Evolutionary conservation across 768 basidiomycete genomes (phyloP).

Genomic region (Ramaria sp.): DNA sequence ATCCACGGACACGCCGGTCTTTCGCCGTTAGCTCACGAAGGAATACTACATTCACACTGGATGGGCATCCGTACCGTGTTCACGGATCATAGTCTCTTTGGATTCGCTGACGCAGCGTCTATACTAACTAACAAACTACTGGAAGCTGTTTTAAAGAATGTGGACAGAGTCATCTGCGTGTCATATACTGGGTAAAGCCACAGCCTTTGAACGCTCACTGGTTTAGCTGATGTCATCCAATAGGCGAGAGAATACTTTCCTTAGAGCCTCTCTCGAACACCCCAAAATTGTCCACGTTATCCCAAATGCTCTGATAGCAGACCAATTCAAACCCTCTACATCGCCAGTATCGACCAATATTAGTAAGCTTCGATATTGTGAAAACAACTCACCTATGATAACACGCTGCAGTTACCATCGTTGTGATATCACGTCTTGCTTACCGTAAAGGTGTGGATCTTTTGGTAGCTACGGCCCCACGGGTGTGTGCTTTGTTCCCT

Average conservation of each 20-base stretch:
- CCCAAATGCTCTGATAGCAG: conserved; percentile 82
- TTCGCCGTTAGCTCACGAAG: conserved; percentile 87
- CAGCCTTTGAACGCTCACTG: neutral
- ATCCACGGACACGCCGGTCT: conserved; percentile 90
- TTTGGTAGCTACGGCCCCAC: conserved; percentile 83
- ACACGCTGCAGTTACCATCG: conserved; percentile 62
- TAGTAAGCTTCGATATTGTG: conserved; percentile 32
- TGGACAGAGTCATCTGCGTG: conserved; percentile 92
- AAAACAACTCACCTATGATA: neutral
- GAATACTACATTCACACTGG: conserved; percentile 77
- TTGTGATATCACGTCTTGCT: conserved; percentile 81
- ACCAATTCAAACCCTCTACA: conserved; percentile 67
- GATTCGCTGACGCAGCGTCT: conserved; percentile 93
- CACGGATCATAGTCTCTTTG: conserved; percentile 95
- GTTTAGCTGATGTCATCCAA: neutral
- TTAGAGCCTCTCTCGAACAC: conserved; percentile 58
- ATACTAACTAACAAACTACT: conserved; percentile 96
- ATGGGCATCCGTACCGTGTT: conserved; percentile 87
- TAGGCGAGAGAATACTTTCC: conserved; percentile 95
- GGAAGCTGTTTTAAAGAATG: conserved; percentile 75
- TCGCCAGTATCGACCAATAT: conserved; percentile 33
- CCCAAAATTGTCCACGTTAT: conserved; percentile 76
- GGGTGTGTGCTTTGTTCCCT: conserved; percentile 76
- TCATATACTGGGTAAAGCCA: conserved; percentile 82
- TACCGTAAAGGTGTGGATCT: conserved; percentile 97